Evolutionary conservation across 2,329 filamentous ascomycete species (phyloP), one percentile per base, ranked within the genome.

Genomic region (Chaetoscypha palmicola): DNA sequence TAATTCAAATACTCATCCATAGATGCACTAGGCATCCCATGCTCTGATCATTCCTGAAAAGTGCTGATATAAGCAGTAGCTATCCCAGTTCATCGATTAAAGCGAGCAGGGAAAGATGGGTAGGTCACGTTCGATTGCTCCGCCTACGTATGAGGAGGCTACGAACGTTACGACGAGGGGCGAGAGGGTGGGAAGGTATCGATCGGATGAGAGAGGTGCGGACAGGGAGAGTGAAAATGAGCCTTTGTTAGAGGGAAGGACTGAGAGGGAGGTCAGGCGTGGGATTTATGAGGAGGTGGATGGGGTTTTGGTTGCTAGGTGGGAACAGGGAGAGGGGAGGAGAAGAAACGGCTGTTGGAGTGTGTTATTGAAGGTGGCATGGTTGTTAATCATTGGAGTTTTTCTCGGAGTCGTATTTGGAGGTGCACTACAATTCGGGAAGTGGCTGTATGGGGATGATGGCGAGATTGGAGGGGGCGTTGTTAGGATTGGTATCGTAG

Each of bases 401-500:
- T 11, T 14, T 3, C 16, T 31, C 16, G 3, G 4, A 31, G 3
- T 31, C 12, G 28, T 31, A 31, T 4, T 31, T 31, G 28, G 28
- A 31, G 28, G 12, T 3, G 16, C 16, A 31, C 16, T 11, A 14
- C 11, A 14, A 31, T 9, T 31, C 9, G n/a, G 32, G 19, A 16
- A 10, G 30, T 23, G 30, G 30, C 26, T 21, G 38, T 28, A 7
- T 28, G 24, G 24, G 24, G 7, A 7, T 7, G 24, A 12, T 28
- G 12, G 24, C 7, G 24, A 28, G 12, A n/a, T n/a, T n/a, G 24
- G 24, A 12, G 24, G 24, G 24, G 12, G 30, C 17, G 20, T 23
- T 22, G 38, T 41, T 2, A 41, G 28, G 11, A 16, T 41, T 24
- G 38, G 38, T 10, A 24, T 41, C 34, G 19, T 41, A 11, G 38